A percentile compares a stretch with the other conserved stretches of the same genome.
Conservation (phyloP, 805 yeast species). For the Metschnikowia anglica region DNA sequence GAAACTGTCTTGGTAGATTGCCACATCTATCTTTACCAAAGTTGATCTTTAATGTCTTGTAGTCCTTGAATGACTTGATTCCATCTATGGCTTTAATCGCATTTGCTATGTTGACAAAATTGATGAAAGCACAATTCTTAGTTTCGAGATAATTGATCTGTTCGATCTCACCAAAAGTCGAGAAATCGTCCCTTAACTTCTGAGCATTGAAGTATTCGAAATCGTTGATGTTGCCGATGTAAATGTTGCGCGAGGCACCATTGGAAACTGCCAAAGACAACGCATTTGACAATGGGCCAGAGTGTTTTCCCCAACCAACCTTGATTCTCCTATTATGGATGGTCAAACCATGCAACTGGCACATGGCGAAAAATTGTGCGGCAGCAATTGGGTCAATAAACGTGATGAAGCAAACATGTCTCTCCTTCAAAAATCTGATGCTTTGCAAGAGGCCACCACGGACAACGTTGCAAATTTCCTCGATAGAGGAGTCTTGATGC, state of each 20-base stretch:
- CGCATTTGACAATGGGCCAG: slow-evolving; percentile 87
- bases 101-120: slow-evolving; percentile 82
- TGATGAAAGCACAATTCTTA: slow-evolving; percentile 86
- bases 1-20: slow-evolving; percentile 80
- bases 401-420: slow-evolving; percentile 91
- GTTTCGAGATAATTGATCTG: slow-evolving; percentile 86
- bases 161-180: slow-evolving; percentile 89
- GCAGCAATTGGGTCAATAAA: slow-evolving; percentile 97
- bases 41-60: slow-evolving; percentile 66
- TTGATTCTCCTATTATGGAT: slow-evolving; percentile 84
- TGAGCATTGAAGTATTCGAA: slow-evolving; percentile 52
- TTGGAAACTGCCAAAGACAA: slow-evolving; percentile 85
- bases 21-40: slow-evolving; percentile 68
- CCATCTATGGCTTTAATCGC: slow-evolving; percentile 94
- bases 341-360: slow-evolving; percentile 83
- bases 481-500: slow-evolving; percentile 83
- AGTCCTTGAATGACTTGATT: slow-evolving; percentile 67
- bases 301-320: slow-evolving; percentile 97
- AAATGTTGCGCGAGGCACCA: slow-evolving; percentile 92
- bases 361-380: slow-evolving; percentile 94
- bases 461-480: slow-evolving; percentile 93
- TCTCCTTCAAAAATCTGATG: slow-evolving; percentile 74
- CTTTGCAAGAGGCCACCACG: slow-evolving; percentile 91
- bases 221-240: slow-evolving; percentile 67
- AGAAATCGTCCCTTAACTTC: slow-evolving; percentile 69